Evolutionary conservation across 352 stramenopile species (phyloP), one percentile per base, ranked within the genome.

Genomic region (Blastocystis sp.): DNA sequence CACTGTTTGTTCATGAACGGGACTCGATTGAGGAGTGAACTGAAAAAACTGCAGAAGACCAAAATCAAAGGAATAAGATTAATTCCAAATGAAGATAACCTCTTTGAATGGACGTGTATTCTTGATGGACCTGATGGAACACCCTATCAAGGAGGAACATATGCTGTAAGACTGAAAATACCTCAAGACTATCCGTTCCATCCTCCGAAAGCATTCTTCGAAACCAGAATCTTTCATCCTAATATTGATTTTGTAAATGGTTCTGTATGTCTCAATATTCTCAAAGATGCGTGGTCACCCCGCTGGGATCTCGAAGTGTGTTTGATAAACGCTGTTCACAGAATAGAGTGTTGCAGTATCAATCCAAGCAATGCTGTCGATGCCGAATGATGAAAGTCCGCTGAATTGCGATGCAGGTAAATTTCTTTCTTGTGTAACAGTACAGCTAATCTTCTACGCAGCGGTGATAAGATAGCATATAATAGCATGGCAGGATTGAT

Each of bases 401-500:
- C 30, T 89, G 3, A 89, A 89, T 53, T 76, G 60, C 57, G 78
- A 89, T 89, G 78, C 78, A 78, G 78, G 78, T 89, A 48, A 4
- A 35, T 73, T 11, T 24, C 22, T 11, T 44, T 42, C 24, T 51
- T 37, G 6, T 66, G 42, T 64, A 30, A 48, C 27, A 60, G 6
- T 0, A 0, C 68, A 84, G 73, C 73, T 15, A 68, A 68, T 68
- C 42, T 84, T 30, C 48, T 84, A 53, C 73, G 73, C 22, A 54
- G 53, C 0, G 73, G 73, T 33, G 73, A 84, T 33, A 68, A 30
- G 4, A 13, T 24, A 17, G 73, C 73, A 27, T 84, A 84, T 44
- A 53, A 66, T 53, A 84, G 73, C 48, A 24, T 84, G 11, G 73
- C 73, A 33, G 30, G 9, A 24, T 22, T 78, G 19, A 33, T 78